Conservation (phyloP, 2,329 filamentous ascomycete species). For the Leptographium radiaticola region DNA sequence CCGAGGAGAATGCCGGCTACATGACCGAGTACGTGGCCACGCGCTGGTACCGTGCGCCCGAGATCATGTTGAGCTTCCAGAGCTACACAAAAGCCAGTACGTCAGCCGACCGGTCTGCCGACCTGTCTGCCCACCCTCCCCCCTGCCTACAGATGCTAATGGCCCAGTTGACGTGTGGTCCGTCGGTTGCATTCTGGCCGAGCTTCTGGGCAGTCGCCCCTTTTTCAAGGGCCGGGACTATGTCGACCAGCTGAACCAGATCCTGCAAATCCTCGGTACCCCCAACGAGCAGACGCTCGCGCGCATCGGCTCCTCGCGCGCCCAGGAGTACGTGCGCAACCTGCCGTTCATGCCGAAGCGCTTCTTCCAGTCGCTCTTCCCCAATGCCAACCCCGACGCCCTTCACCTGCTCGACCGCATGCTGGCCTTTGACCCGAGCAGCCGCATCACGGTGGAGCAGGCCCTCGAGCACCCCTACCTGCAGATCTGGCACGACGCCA, state of each 20-base stretch:
- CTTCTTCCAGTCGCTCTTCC: slow-evolving; percentile 77
- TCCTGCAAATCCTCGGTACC: slow-evolving; percentile 92
- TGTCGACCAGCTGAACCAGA: slow-evolving; percentile 98
- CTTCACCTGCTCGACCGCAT: slow-evolving; percentile 92
- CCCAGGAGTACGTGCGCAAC: slow-evolving; percentile 97
- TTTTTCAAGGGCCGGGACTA: slow-evolving; percentile 99
- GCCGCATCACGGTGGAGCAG: slow-evolving; percentile 85
- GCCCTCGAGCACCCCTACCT: slow-evolving; percentile 94
- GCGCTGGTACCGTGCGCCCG: slow-evolving; percentile 85
- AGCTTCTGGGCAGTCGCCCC: slow-evolving; percentile 86
- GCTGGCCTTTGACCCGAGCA: slow-evolving; percentile 91
- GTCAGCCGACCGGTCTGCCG: slow-evolving; percentile 28
- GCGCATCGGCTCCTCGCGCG: slow-evolving; percentile 87
- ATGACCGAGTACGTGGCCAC: slow-evolving; percentile 99
- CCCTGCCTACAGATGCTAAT: neutral
- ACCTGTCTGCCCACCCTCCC: neutral
- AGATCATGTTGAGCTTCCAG: slow-evolving; percentile 99
- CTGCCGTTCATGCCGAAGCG: slow-evolving; percentile 91
- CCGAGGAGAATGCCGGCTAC: slow-evolving; percentile 96
- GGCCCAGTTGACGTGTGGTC: slow-evolving; percentile 94
- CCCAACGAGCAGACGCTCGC: slow-evolving; percentile 89
- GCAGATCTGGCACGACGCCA: slow-evolving; percentile 95
- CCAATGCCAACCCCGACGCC: slow-evolving; percentile 88
- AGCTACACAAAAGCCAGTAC: slow-evolving; percentile 99
- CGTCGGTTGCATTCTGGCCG: slow-evolving; percentile 92